Evolutionary conservation across 1,139 yeast species (phyloP).

Genomic region (Magnusiomyces ingens): DNA sequence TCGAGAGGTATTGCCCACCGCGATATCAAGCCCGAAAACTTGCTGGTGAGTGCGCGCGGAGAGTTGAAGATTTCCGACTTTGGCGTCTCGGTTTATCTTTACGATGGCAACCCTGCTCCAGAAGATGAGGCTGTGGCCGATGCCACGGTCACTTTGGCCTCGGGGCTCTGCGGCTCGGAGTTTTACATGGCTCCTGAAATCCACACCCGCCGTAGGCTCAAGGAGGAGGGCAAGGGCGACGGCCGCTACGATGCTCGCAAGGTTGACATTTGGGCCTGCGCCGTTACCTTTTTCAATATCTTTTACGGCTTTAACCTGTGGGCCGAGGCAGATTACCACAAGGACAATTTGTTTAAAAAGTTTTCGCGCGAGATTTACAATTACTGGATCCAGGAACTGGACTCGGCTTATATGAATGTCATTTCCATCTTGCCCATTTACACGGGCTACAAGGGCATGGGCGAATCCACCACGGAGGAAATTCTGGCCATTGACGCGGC

Average conservation of each 20-base stretch:
- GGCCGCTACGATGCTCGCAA: slow-evolving; percentile 64
- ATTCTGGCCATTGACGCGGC: too few relatives aligned
- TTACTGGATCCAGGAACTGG: slow-evolving; percentile 78
- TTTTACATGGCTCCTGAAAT: slow-evolving; percentile 93
- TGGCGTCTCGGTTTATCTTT: slow-evolving; percentile 28
- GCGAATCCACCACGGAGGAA: too few relatives aligned
- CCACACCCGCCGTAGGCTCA: slow-evolving; percentile 26
- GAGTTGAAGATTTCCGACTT: slow-evolving; percentile 66
- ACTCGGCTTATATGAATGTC: slow-evolving; percentile 54
- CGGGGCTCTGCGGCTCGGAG: slow-evolving; percentile 51
- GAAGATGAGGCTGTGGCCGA: slow-evolving; percentile 8
- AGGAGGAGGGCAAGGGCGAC: slow-evolving; percentile 15
- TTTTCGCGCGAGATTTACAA: slow-evolving; percentile 24
- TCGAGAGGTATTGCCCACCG: slow-evolving; percentile 67
- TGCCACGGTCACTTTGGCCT: slow-evolving; percentile 13
- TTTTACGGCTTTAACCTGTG: slow-evolving; percentile 33
- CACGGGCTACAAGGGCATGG: too few relatives aligned
- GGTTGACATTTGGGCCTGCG: slow-evolving; percentile 88
- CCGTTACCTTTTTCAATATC: slow-evolving; percentile 88
- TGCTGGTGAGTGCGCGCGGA: slow-evolving; percentile 59
- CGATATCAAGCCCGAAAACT: slow-evolving; percentile 68
- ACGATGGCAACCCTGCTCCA: slow-evolving; percentile 9
- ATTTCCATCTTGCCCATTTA: slow-evolving; percentile 4
- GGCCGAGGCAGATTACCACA: slow-evolving; percentile 25
- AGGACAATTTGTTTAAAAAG: slow-evolving; percentile 25